These are phyloP conservation scores for Bretschneidera sinensis DNA, from an alignment of 345 rosid species.

Conservation along the genomic window DNA sequence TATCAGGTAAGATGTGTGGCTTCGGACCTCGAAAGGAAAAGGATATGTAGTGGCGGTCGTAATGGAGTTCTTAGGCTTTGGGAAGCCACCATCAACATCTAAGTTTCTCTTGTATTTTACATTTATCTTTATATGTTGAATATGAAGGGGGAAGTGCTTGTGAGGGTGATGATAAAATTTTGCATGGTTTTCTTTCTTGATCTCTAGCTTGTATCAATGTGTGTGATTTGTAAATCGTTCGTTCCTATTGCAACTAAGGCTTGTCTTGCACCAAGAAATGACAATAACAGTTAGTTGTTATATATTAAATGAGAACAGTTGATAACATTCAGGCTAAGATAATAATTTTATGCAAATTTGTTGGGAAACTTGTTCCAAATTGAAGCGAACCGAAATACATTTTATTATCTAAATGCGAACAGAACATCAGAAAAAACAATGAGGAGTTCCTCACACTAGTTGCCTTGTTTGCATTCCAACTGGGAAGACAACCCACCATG, in stretches of 20 bases:
- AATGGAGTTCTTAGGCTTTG: slow-evolving; percentile 92
- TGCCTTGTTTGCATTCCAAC: too few species aligned
- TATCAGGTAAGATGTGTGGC: slow-evolving; percentile 89
- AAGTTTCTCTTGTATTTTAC: slow-evolving; percentile 2
- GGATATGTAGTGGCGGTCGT: slow-evolving; percentile 98
- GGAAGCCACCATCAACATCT: slow-evolving; percentile 99
- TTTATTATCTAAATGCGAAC: too few species aligned
- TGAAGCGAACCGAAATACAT: too few species aligned
- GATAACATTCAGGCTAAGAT: too few species aligned
- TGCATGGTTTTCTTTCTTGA: background rate
- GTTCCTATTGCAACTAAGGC: background rate
- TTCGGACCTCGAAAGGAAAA: slow-evolving; percentile 95
- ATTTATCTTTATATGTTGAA: background rate
- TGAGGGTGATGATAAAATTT: background rate
- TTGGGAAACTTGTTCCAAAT: too few species aligned
- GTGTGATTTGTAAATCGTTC: slow-evolving; percentile 10
- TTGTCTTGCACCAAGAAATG: too few species aligned
- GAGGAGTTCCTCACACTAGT: too few species aligned
- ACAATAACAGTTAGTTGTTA: too few species aligned
- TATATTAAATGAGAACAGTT: too few species aligned
- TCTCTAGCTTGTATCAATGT: background rate
- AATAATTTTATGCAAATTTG: too few species aligned
- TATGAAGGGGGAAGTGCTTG: background rate
- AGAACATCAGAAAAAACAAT: too few species aligned
- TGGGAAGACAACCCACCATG: too few species aligned